A percentile compares a stretch with the other conserved stretches of the same genome.
These are phyloP conservation scores for Dothideomycetes sp. DNA, from an alignment of 2,329 filamentous ascomycete genomes.

Conservation along the genomic window DNA sequence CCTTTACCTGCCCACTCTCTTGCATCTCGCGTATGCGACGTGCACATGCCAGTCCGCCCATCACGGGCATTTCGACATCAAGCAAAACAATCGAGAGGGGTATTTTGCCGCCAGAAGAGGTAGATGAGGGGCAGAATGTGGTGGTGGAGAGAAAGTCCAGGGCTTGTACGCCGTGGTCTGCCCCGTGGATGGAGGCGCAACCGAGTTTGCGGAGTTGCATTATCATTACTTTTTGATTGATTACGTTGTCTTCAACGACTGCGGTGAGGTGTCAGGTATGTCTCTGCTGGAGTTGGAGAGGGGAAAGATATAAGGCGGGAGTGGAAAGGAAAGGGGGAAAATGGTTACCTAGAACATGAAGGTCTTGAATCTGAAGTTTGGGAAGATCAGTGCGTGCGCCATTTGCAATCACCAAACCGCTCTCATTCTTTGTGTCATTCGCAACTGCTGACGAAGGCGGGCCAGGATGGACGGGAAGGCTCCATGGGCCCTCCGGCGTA, in stretches of 20 bases:
- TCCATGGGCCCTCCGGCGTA: background rate
- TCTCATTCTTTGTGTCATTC: no score
- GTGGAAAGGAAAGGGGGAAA: no score
- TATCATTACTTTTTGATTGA: conserved; percentile 31
- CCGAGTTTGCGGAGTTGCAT: conserved; percentile 26
- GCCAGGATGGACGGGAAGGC: background rate
- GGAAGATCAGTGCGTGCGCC: background rate
- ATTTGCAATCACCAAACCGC: no score
- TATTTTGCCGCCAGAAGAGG: background rate
- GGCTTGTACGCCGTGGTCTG: conserved; percentile 27
- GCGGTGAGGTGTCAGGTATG: no score
- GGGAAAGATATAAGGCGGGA: no score
- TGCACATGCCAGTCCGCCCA: conserved; percentile 69
- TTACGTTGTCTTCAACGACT: conserved; percentile 27
- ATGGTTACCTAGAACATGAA: background rate
- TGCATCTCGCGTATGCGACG: conserved; percentile 60
- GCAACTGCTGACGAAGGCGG: no score
- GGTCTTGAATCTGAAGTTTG: background rate
- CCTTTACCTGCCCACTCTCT: conserved; percentile 46
- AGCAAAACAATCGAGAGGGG: conserved; percentile 50
- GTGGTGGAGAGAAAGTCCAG: conserved; percentile 22
- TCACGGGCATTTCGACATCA: conserved; percentile 76
- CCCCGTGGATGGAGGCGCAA: conserved; percentile 22
- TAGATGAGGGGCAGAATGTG: background rate
- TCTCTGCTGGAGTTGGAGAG: background rate